Evolutionary conservation across 2,329 filamentous ascomycete species (phyloP).

Genomic region (Xylariaceae sp.): DNA sequence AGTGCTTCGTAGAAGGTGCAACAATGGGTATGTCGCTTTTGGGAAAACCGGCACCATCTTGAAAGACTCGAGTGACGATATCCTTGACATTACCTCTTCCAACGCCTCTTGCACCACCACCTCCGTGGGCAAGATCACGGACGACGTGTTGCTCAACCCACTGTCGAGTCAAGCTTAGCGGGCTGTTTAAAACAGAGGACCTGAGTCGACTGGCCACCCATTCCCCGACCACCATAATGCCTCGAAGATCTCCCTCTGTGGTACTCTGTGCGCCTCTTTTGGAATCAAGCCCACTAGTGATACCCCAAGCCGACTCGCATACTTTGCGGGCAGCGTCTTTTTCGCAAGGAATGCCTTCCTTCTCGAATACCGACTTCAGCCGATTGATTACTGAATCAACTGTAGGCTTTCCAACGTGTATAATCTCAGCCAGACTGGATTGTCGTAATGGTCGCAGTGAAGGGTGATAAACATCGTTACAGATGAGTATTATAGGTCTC

Average conservation of each 20-base stretch:
- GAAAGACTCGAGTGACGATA: slow-evolving; percentile 73
- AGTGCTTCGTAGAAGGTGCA: slow-evolving; percentile 40
- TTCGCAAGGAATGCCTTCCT: slow-evolving; percentile 84
- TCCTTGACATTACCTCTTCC: slow-evolving; percentile 70
- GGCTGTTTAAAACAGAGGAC: slow-evolving; percentile 39
- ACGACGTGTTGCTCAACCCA: slow-evolving; percentile 74
- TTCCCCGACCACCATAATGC: slow-evolving; percentile 81
- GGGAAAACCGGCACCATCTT: slow-evolving; percentile 74
- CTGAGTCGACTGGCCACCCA: slow-evolving; percentile 75
- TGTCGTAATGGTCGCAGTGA: slow-evolving; percentile 83
- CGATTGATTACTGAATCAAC: slow-evolving; percentile 80
- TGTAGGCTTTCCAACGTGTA: slow-evolving; percentile 85
- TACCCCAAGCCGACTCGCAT: slow-evolving; percentile 80
- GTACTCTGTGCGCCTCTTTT: slow-evolving; percentile 64
- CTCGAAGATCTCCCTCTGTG: slow-evolving; percentile 71
- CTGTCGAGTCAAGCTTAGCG: slow-evolving; percentile 59
- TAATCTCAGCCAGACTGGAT: slow-evolving; percentile 78
- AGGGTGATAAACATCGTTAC: slow-evolving; percentile 94
- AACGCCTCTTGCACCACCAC: slow-evolving; percentile 66
- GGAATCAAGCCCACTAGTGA: slow-evolving; percentile 66
- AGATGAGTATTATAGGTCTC: slow-evolving; percentile 87
- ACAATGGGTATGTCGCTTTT: slow-evolving; percentile 46
- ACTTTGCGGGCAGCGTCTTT: slow-evolving; percentile 81
- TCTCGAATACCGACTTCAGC: slow-evolving; percentile 79
- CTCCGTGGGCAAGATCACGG: slow-evolving; percentile 64